Base-by-base conservation (phyloP, 768 basidiomycete species). In the Cytidiella melzeri region DNA sequence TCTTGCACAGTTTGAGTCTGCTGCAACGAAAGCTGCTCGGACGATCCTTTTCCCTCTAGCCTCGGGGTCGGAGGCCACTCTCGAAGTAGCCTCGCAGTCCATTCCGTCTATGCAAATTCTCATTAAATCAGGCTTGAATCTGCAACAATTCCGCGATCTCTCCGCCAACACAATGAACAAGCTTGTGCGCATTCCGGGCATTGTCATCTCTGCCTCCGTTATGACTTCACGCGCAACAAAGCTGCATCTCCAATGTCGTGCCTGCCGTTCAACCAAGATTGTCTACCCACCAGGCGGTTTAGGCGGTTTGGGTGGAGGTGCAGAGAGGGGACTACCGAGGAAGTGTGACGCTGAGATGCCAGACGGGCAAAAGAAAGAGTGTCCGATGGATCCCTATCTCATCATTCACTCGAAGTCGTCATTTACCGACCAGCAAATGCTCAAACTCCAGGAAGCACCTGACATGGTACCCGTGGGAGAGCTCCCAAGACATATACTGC, bases 391-490 rank as follows among this genome's bases (percentile, higher is more conserved):
- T 63, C 96, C 96, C 1, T 99, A 94, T 69, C 75, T 92, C 45
- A 94, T 99, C 62, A 73, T 97, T 13, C 96, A 99, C 66, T 86
- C 92, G 30, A 90, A 92, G 68, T 98, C 92, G 26, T 75, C 80
- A 5, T 99, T 98, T 62, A 86, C 93, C 6, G 96, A 99, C 63
- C 93, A 96, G 57, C 96, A 99, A 67, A 88, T 81, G 10, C 76
- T 99, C 58, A 99, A 99, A 65, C 78, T 99, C 11, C 96, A 99
- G 67, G 96, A 99, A 67, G 94, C 95, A 15, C 96, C 96, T 0
- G 96, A 99, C 65, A 96, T 97, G 92, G 96, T 99, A 1, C 96
- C 96, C 0, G 94, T 98, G 21, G 96, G 96, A 75, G 96, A 99
- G 63, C 73, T 99, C 37, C 96, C 96, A 7, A 71, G 94, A 43